Evolutionary conservation across 2,329 filamentous ascomycete genomes (phyloP).

Genomic region (Paraconiothyrium sp.): DNA sequence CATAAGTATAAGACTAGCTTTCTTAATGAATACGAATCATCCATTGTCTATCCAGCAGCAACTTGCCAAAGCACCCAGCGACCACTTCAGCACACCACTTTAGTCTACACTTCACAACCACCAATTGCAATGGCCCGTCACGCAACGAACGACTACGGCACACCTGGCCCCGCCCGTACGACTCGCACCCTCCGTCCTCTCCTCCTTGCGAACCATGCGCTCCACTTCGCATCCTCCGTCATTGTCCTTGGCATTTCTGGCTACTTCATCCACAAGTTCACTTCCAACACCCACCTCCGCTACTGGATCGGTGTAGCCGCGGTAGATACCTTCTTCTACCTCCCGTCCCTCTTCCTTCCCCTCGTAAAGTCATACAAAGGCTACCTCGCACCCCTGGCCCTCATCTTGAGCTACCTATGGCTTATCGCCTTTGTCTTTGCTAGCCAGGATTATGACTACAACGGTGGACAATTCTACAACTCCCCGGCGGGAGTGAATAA

Average conservation of each 20-base stretch:
- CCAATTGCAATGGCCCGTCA: constrained; percentile 11
- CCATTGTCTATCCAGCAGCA: not conserved
- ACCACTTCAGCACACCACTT: not conserved
- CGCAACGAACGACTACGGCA: constrained; percentile 25
- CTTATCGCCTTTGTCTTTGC: constrained; percentile 38
- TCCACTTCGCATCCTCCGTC: constrained; percentile 29
- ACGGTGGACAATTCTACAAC: constrained; percentile 19
- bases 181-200: constrained; percentile 24
- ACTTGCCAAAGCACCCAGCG: not conserved
- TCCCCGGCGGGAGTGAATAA: constrained; percentile 25
- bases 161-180: constrained; percentile 18
- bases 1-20: not conserved
- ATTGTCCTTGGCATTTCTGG: constrained; percentile 32
- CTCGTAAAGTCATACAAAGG: constrained; percentile 32
- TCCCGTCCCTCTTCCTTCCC: constrained; percentile 24
- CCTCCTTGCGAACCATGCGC: constrained; percentile 25
- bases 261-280: constrained; percentile 27
- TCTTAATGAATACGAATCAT: not conserved
- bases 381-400: constrained; percentile 29
- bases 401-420: constrained; percentile 37
- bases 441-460: constrained; percentile 31
- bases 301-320: constrained; percentile 31
- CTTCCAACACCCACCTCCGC: constrained; percentile 27
- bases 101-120: not conserved
- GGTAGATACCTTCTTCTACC: constrained; percentile 25